phyloP scores from a whole-genome alignment of 495 filamentous ascomycete species.

The Chlorociboria aeruginascens region DNA sequence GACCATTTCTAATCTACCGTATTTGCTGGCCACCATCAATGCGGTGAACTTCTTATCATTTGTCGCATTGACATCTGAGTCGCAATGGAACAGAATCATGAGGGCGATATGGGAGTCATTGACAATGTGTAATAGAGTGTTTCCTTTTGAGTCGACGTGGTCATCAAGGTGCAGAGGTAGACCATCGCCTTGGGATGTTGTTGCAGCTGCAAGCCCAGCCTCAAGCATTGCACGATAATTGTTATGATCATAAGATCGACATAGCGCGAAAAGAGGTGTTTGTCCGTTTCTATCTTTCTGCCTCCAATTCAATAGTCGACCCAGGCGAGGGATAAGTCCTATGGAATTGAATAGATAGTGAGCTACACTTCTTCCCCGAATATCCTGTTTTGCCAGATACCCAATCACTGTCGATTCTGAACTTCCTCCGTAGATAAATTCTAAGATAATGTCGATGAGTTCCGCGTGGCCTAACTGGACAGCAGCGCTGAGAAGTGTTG shows the following conservation, averaged over 20 bases:
- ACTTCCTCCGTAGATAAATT: slow-evolving; percentile 46
- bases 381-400: slow-evolving; percentile 70
- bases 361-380: slow-evolving; percentile 73
- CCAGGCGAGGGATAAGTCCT: slow-evolving; percentile 60
- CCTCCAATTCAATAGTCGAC: slow-evolving; percentile 71
- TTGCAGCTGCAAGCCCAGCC: slow-evolving; percentile 62
- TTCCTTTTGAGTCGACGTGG: slow-evolving; percentile 86
- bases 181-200: slow-evolving; percentile 60
- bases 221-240: slow-evolving; percentile 80
- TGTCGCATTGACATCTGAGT: slow-evolving; percentile 86
- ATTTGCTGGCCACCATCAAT: slow-evolving; percentile 99
- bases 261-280: slow-evolving; percentile 89
- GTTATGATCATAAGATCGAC: slow-evolving; percentile 87
- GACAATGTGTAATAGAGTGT: slow-evolving; percentile 86
- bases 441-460: slow-evolving; percentile 62
- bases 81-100: slow-evolving; percentile 67
- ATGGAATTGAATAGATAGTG: slow-evolving; percentile 97
- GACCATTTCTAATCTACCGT: slow-evolving; percentile 88
- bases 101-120: slow-evolving; percentile 70
- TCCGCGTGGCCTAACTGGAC: slow-evolving; percentile 73
- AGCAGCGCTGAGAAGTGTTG: slow-evolving; percentile 86
- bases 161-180: slow-evolving; percentile 80
- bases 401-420: slow-evolving; percentile 26
- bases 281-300: slow-evolving; percentile 92
- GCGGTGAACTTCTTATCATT: slow-evolving; percentile 95